Conservation (phyloP, 164 flowering plant genomes). For the Akebia trifoliata region DNA sequence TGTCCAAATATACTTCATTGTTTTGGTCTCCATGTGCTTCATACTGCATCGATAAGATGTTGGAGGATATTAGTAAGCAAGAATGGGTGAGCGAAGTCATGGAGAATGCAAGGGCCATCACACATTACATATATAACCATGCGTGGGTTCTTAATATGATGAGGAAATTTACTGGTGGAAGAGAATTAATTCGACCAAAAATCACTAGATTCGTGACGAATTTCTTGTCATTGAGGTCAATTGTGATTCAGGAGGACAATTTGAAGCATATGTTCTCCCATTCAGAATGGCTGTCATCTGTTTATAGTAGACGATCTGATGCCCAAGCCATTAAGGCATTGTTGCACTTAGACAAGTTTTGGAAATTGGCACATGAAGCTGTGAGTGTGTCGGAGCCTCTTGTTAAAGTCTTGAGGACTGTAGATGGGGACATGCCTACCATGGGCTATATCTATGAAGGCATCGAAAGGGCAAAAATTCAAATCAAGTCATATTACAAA, state of each 20-base stretch:
- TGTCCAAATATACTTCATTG: slow-evolving; percentile 46
- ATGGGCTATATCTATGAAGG: slow-evolving; percentile 74
- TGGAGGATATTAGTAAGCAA: slow-evolving; percentile 58
- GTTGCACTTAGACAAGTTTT: slow-evolving; percentile 46
- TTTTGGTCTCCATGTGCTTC: slow-evolving; percentile 83
- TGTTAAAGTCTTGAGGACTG: slow-evolving; percentile 49
- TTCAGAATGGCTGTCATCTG: slow-evolving; percentile 51
- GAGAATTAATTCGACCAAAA: slow-evolving; percentile 47
- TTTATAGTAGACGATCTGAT: slow-evolving; percentile 38
- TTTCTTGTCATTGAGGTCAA: slow-evolving; percentile 46
- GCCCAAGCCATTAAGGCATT: slow-evolving; percentile 43
- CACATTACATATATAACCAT: slow-evolving; percentile 46
- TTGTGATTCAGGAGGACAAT: slow-evolving; percentile 51
- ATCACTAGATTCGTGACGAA: slow-evolving; percentile 41
- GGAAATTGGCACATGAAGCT: slow-evolving; percentile 54
- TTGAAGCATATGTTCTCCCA: slow-evolving; percentile 62
- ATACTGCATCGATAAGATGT: slow-evolving; percentile 53
- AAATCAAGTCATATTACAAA: slow-evolving; percentile 50
- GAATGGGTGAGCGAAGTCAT: slow-evolving; percentile 50
- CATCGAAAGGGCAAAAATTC: slow-evolving; percentile 57
- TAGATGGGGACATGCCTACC: slow-evolving; percentile 71
- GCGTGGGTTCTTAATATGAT: slow-evolving; percentile 40
- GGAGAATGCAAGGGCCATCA: slow-evolving; percentile 51
- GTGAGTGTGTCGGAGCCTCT: slow-evolving; percentile 57
- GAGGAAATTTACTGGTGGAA: slow-evolving; percentile 59